Evolutionary conservation across 805 yeast genomes (phyloP).

Genomic region (Monosporozyma aerobia): DNA sequence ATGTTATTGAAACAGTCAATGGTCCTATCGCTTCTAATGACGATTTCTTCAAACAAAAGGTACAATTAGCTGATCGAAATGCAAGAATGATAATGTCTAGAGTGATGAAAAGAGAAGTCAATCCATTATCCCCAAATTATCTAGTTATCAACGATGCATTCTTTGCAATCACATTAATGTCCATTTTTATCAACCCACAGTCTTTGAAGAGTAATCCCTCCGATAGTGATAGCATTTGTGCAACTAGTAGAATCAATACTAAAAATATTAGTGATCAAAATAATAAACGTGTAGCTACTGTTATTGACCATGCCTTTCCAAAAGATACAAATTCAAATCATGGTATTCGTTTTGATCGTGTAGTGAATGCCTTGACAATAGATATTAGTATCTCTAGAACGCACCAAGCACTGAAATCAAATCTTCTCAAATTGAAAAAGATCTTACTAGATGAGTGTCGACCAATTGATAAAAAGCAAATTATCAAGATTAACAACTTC

Average conservation of each 20-base stretch:
- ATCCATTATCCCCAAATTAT: constrained; percentile 26
- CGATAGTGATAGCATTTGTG: background rate
- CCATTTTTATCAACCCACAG: constrained; percentile 14
- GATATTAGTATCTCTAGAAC: constrained; percentile 9
- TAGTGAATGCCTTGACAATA: constrained; percentile 19
- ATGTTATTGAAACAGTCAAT: background rate
- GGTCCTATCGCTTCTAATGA: background rate
- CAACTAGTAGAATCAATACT: background rate
- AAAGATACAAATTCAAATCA: background rate
- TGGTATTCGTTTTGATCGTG: background rate
- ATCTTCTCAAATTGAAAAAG: constrained; percentile 14
- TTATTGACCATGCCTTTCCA: background rate
- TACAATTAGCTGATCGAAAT: constrained; percentile 16
- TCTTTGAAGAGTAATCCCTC: constrained; percentile 8
- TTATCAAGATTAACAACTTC: constrained; percentile 16
- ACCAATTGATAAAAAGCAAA: constrained; percentile 9
- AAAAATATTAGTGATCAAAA: background rate
- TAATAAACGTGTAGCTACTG: background rate
- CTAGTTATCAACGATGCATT: constrained; percentile 23
- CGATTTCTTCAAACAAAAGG: constrained; percentile 6
- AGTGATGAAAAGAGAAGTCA: constrained; percentile 25
- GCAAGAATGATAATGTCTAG: constrained; percentile 24
- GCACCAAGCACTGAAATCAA: constrained; percentile 4
- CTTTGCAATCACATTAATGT: constrained; percentile 17
- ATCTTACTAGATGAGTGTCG: constrained; percentile 14